Evolutionary conservation across 2,329 filamentous ascomycete species (phyloP), one percentile per base, ranked within the genome.

Genomic region (Xylaria arbuscula): DNA sequence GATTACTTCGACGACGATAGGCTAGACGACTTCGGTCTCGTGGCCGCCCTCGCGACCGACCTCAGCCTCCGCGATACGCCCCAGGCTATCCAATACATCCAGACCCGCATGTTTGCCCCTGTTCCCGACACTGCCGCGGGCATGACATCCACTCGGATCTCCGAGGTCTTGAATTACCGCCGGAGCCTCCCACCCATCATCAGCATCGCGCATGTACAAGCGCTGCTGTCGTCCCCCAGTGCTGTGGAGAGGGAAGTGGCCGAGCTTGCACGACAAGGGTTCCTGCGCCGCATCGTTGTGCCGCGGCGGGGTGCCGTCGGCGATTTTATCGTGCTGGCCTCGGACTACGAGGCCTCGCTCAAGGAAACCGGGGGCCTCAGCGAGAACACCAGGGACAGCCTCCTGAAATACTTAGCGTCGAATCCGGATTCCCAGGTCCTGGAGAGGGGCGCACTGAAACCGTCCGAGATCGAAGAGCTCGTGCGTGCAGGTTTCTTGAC

Each of bases 401-500:
- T 92, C 67, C 74, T 84, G 17, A 67, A 68, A 1, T 83, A 87
- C 63, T 78, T 93, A 66, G 80, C 79, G 45, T 78, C 80, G 19
- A 83, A 89, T 62, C 85, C 87, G 0, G 84, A 81, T 11, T 82
- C 82, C 0, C 74, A 83, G 22, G 81, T 81, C 2, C 76, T 87
- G 15, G 70, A 80, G 17, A 74, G 78, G 2, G 76, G 76, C 17
- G 70, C 72, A 38, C 69, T 78, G 34, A 62, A 59, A 10, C 42
- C 66, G 7, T 55, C 68, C 0, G 75, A 75, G 45, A 66, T 76
- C 9, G 65, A 89, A 54, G 82, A 84, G 60, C 83, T 94, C 0
- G 86, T 93, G 66, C 81, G 85, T 51, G 85, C 87, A 0, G 92
- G 92, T 2, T 92, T 93, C 73, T 79, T 94, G 1, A 92, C 90